Evolutionary conservation across 2,329 filamentous ascomycete species (phyloP).

Genomic region (Alternaria sp.): DNA sequence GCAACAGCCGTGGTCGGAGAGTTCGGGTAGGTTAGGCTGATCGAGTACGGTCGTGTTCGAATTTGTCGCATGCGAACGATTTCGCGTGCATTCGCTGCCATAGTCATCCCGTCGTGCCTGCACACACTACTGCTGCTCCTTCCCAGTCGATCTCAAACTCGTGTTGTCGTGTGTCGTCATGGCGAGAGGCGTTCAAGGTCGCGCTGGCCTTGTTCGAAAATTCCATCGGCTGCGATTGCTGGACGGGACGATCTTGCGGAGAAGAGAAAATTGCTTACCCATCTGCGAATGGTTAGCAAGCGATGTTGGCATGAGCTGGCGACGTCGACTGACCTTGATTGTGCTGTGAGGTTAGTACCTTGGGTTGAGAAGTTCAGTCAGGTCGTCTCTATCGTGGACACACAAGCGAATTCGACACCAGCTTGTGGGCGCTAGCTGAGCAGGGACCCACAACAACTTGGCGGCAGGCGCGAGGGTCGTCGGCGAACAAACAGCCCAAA

Average conservation of each 20-base stretch:
- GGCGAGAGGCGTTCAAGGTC: slow-evolving; percentile 13
- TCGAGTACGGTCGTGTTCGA: background rate
- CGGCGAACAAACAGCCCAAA: slow-evolving; percentile 38
- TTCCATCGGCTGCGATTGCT: slow-evolving; percentile 47
- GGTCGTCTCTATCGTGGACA: slow-evolving; percentile 26
- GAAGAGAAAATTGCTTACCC: slow-evolving; percentile 63
- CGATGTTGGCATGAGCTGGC: slow-evolving; percentile 4
- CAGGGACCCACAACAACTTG: slow-evolving; percentile 21
- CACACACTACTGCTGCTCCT: background rate
- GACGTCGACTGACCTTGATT: slow-evolving; percentile 60
- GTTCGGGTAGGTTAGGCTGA: background rate
- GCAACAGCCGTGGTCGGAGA: slow-evolving; percentile 24
- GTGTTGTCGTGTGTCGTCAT: slow-evolving; percentile 9
- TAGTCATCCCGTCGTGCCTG: background rate
- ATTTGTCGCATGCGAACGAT: slow-evolving; percentile 7
- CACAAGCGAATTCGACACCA: slow-evolving; percentile 25
- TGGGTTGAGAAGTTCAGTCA: slow-evolving; percentile 44
- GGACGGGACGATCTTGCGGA: slow-evolving; percentile 30
- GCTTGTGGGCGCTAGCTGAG: slow-evolving; percentile 37
- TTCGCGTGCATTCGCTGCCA: slow-evolving; percentile 2
- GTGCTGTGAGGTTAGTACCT: slow-evolving; percentile 58
- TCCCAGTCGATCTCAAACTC: background rate
- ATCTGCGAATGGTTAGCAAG: slow-evolving; percentile 60
- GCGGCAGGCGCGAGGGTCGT: slow-evolving; percentile 18
- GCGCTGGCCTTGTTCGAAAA: slow-evolving; percentile 31